phyloP scores from a whole-genome alignment of 2,329 filamentous ascomycete genomes.

The Trichoderma sp. region DNA sequence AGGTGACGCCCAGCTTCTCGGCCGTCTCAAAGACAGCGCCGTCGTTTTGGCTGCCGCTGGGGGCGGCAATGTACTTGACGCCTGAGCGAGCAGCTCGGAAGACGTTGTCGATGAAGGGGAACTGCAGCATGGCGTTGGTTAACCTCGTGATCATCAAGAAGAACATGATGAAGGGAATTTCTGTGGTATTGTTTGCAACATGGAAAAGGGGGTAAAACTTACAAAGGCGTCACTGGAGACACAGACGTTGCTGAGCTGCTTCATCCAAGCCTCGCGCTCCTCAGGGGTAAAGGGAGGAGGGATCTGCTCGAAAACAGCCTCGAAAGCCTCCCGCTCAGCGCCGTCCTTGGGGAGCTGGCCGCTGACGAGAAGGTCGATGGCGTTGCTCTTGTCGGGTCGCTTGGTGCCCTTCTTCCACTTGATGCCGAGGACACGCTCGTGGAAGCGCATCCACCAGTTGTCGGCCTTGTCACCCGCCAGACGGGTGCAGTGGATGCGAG shows the following conservation, averaged over 20 bases:
- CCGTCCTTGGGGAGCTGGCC: slow-evolving; percentile 82
- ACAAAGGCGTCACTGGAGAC: slow-evolving; percentile 95
- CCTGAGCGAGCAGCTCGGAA: slow-evolving; percentile 87
- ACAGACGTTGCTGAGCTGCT: slow-evolving; percentile 76
- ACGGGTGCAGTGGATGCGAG: slow-evolving; percentile 96
- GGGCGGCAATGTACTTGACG: slow-evolving; percentile 93
- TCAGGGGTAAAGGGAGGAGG: slow-evolving; percentile 76
- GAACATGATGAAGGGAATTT: background rate
- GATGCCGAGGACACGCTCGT: slow-evolving; percentile 80
- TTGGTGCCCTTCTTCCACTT: slow-evolving; percentile 98
- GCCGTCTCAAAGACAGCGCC: slow-evolving; percentile 79
- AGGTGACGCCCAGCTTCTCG: slow-evolving; percentile 87
- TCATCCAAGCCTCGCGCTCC: slow-evolving; percentile 83
- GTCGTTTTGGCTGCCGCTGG: slow-evolving; percentile 86
- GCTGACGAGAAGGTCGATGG: slow-evolving; percentile 91
- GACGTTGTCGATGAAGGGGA: slow-evolving; percentile 98
- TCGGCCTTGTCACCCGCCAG: slow-evolving; percentile 97
- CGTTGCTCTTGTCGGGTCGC: slow-evolving; percentile 96
- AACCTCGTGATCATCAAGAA: background rate
- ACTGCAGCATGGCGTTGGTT: slow-evolving; percentile 47
- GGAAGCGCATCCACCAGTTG: slow-evolving; percentile 99
- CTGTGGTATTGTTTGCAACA: background rate
- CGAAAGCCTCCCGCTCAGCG: slow-evolving; percentile 81
- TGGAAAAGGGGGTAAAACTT: slow-evolving; percentile 40
- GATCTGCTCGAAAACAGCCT: slow-evolving; percentile 85